Evolutionary conservation across 805 yeast genomes (phyloP), one percentile per base, ranked within the genome.

Genomic region (Debaryomyces castellii): DNA sequence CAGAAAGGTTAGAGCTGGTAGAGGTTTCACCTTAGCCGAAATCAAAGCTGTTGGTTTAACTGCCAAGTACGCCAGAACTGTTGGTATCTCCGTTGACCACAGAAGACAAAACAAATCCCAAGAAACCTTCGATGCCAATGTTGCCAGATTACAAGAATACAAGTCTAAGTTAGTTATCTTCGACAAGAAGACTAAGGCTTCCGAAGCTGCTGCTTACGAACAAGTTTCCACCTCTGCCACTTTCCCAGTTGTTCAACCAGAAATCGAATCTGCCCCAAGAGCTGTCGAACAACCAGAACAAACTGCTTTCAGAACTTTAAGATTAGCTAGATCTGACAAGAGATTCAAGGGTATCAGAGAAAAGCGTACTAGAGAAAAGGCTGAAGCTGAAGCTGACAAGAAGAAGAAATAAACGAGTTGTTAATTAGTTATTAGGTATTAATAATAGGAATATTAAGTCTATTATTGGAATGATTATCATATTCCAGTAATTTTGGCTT

Each of bases 331-430:
- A 83, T 85, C 96, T 63, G 88, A 87, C 66, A 89, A 92, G 84
- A 89, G 82, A 77, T 87, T 81, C 87, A 81, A 76, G 74, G 99
- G 99, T 83, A 80, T 82, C 80, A 90, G 96, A 80, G 98, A 85
- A 73, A 94, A 92, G 95, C 87, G 97, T 81, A 96, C 96, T 69
- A 83, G 74, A 72, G 97, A 91, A 63, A 83, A 82, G 82, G 97
- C 97, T 74, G 98, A 89, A 81, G 98, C 97, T 75, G 99, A 91
- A 82, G 96, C 96, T 80, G 97, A 90, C 70, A 91, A 91, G 92
- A 67, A 71, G 69, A 91, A 91, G 91, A 89, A 89, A 85, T 89
- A 88, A 84, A 66, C 53, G 47, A 51, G 24, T 44, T 45, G 28
- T 37, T 37, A 37, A 37, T 8, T 23, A 39, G 45, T 41, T 42